Conservation (phyloP, 805 yeast species). For the Candida mattraensis region DNA sequence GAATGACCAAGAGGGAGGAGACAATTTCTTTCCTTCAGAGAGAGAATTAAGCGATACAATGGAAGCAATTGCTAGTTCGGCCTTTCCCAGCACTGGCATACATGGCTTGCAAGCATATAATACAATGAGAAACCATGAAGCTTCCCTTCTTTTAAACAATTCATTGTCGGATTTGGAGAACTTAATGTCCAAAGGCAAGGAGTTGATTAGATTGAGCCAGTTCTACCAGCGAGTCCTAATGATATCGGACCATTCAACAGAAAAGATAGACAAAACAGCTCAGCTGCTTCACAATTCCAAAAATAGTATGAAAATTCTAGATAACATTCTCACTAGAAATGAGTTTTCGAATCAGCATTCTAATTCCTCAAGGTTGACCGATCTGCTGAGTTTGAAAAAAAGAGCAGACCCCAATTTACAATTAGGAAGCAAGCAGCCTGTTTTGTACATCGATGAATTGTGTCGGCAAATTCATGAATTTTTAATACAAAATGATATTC, state of each 20-base stretch:
- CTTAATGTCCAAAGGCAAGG: conserved; percentile 75
- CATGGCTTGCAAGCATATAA: conserved; percentile 64
- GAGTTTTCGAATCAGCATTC: conserved; percentile 26
- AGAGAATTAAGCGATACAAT: no score
- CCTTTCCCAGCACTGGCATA: no score
- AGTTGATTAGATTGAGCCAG: conserved; percentile 59
- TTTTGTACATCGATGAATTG: conserved; percentile 53
- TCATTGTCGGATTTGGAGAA: conserved; percentile 78
- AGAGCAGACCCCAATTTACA: conserved; percentile 4
- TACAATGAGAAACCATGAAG: conserved; percentile 53
- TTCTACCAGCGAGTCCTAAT: conserved; percentile 36
- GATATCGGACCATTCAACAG: conserved; percentile 12
- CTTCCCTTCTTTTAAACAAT: conserved; percentile 58
- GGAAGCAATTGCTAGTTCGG: no score
- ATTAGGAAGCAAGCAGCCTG: conserved; percentile 18
- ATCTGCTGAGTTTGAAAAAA: conserved; percentile 21
- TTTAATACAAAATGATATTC: conserved; percentile 42
- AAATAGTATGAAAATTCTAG: conserved; percentile 28
- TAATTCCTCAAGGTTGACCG: conserved; percentile 21
- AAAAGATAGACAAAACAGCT: conserved; percentile 25
- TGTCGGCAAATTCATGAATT: conserved; percentile 81
- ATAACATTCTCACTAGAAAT: conserved; percentile 28
- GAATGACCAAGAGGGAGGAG: conserved; percentile 4
- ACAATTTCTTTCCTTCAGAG: no score
- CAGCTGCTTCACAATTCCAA: conserved; percentile 31